Percentiles rank a stretch among this genome's conserved stretches.
These are phyloP conservation scores for Pseudonectria foliicola DNA, from an alignment of 2,329 filamentous ascomycete genomes.

Conservation along the genomic window DNA sequence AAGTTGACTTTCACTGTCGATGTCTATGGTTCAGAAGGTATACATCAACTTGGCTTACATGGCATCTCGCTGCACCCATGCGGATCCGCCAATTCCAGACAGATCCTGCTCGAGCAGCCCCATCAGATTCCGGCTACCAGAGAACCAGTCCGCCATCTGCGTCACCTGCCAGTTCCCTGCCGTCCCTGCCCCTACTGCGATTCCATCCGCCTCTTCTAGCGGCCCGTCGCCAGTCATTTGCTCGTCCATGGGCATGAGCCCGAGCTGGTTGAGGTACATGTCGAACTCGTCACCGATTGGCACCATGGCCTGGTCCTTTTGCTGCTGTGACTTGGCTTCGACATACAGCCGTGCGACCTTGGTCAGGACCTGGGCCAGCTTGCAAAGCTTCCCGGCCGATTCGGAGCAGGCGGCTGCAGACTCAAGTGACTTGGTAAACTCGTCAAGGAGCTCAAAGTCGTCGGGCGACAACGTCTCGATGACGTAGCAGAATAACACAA, in stretches of 20 bases:
- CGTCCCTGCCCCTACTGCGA: constrained; percentile 9
- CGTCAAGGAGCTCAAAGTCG: constrained; percentile 48
- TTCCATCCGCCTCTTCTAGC: constrained; percentile 11
- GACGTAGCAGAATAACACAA: constrained; percentile 51
- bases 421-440: constrained; percentile 50
- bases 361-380: constrained; percentile 55
- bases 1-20: too few relatives aligned
- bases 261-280: constrained; percentile 56
- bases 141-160: constrained; percentile 59
- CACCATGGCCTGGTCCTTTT: constrained; percentile 37
- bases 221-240: constrained; percentile 16
- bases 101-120: constrained; percentile 57
- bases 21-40: not conserved
- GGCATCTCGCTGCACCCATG: constrained; percentile 24
- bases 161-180: constrained; percentile 27
- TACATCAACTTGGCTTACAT: constrained; percentile 2
- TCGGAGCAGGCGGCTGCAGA: constrained; percentile 46
- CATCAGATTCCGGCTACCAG: constrained; percentile 58
- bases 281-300: constrained; percentile 55
- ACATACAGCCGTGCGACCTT: constrained; percentile 56
- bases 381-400: constrained; percentile 52
- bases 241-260: constrained; percentile 44
- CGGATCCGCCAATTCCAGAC: constrained; percentile 35
- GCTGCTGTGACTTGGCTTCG: constrained; percentile 48
- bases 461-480: constrained; percentile 45